Percentiles rank a stretch among this genome's conserved stretches.
phyloP scores from a whole-genome alignment of 2,329 filamentous ascomycete genomes.

The Apiospora pterosperma region DNA sequence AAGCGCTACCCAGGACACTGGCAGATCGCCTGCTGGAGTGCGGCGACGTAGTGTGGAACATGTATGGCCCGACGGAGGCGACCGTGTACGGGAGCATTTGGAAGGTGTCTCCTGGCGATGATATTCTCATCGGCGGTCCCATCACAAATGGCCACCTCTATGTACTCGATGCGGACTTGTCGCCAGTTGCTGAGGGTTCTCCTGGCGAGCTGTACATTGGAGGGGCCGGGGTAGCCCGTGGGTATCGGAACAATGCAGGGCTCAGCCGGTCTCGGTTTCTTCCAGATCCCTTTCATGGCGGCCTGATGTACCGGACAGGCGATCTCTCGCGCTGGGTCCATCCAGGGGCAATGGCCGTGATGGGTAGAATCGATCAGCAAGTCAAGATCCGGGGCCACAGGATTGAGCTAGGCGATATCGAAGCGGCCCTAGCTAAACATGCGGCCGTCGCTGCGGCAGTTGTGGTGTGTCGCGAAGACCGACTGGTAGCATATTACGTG shows the following conservation, averaged over 20 bases:
- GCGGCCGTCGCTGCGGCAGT: constrained; percentile 20
- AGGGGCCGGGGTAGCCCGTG: constrained; percentile 25
- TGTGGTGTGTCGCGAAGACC: constrained; percentile 21
- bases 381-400: constrained; percentile 27
- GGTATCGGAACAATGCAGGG: constrained; percentile 26
- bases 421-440: constrained; percentile 18
- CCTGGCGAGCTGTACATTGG: constrained; percentile 30
- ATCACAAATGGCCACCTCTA: constrained; percentile 33
- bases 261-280: constrained; percentile 18
- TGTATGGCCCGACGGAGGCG: constrained; percentile 26
- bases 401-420: constrained; percentile 27
- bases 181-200: constrained; percentile 34
- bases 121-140: constrained; percentile 21
- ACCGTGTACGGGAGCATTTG: constrained; percentile 23
- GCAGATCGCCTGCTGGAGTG: constrained; percentile 27
- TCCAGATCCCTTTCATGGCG: constrained; percentile 18
- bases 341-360: constrained; percentile 15
- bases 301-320: constrained; percentile 23
- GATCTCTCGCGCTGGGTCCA: constrained; percentile 18
- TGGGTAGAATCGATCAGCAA: constrained; percentile 22
- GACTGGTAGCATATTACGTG: constrained; percentile 28
- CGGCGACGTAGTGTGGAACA: constrained; percentile 23
- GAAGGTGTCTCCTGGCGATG: constrained; percentile 17
- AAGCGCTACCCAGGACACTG: constrained; percentile 21
- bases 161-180: constrained; percentile 34